A percentile compares a stretch with the other conserved stretches of the same genome.
Evolutionary conservation across 2,329 filamentous ascomycete genomes (phyloP).

Genomic region (Trichothecium sympodiale): DNA sequence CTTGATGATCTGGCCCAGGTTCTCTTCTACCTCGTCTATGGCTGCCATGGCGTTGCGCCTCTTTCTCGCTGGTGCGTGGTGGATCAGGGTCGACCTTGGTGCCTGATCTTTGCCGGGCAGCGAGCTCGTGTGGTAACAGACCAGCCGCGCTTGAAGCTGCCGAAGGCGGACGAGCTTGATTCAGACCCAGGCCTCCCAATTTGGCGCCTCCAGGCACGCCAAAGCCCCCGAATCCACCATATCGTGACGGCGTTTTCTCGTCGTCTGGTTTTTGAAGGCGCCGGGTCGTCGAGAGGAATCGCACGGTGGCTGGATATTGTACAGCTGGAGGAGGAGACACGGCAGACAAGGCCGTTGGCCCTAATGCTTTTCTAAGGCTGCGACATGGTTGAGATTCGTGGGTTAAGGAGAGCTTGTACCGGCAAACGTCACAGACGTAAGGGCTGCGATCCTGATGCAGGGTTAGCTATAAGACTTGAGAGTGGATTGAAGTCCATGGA

Average conservation of each 20-base stretch:
- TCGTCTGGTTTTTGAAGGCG: constrained; percentile 10
- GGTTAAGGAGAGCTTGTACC: constrained; percentile 15
- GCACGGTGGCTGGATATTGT: constrained; percentile 6
- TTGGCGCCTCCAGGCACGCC: constrained; percentile 3
- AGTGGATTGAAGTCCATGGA: background rate
- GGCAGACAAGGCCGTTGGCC: constrained; percentile 4
- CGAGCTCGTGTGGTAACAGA: constrained; percentile 26
- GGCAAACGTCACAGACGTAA: constrained; percentile 30
- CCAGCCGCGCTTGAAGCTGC: constrained; percentile 7
- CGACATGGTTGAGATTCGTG: constrained; percentile 9
- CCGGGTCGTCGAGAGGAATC: constrained; percentile 17
- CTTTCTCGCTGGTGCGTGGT: background rate
- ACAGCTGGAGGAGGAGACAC: constrained; percentile 1
- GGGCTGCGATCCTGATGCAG: constrained; percentile 18
- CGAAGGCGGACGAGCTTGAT: constrained; percentile 5
- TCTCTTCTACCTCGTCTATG: background rate
- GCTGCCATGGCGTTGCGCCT: background rate
- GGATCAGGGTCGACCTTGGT: constrained; percentile 1
- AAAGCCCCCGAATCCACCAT: constrained; percentile 10
- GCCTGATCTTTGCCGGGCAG: constrained; percentile 19
- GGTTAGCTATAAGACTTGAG: constrained; percentile 3
- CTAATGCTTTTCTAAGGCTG: constrained; percentile 6
- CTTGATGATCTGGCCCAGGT: background rate
- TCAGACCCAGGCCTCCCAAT: constrained; percentile 12
- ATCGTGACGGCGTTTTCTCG: constrained; percentile 8